A percentile compares a stretch with the other conserved stretches of the same genome.
phyloP scores from a whole-genome alignment of 2,329 filamentous ascomycete species.

The Zarea fungicola region DNA sequence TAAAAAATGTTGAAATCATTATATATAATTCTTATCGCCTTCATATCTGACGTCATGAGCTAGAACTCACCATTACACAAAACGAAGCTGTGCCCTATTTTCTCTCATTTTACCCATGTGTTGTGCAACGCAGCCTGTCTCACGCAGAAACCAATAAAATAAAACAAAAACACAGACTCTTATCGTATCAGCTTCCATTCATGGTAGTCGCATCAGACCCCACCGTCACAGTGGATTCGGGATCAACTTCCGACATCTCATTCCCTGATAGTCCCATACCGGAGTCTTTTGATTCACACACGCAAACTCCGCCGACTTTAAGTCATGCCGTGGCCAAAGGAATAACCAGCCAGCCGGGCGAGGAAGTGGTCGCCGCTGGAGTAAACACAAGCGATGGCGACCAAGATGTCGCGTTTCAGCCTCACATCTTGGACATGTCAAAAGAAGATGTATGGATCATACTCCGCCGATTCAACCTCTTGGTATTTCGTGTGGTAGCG shows the following conservation, averaged over 20 bases:
- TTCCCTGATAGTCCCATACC: background rate
- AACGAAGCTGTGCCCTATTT: too few relatives aligned
- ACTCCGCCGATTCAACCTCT: background rate
- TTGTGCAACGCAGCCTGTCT: too few relatives aligned
- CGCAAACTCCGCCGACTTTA: background rate
- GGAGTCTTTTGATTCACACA: background rate
- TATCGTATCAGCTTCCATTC: too few relatives aligned
- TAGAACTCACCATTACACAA: too few relatives aligned
- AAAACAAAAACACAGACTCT: too few relatives aligned
- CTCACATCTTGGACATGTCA: slow-evolving; percentile 2
- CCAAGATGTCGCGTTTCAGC: background rate
- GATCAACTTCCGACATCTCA: background rate
- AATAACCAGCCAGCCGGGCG: background rate
- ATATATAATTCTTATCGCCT: too few relatives aligned
- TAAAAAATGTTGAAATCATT: too few relatives aligned
- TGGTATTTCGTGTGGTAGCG: slow-evolving; percentile 1
- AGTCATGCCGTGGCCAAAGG: background rate
- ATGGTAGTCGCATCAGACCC: background rate
- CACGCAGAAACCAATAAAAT: too few relatives aligned
- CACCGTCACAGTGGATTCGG: background rate
- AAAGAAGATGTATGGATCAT: background rate
- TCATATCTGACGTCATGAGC: too few relatives aligned
- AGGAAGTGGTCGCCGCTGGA: background rate
- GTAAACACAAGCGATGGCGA: background rate
- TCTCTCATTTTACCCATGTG: too few relatives aligned